Conservation (phyloP, 768 basidiomycete species). For the Amanita jacksonii region DNA sequence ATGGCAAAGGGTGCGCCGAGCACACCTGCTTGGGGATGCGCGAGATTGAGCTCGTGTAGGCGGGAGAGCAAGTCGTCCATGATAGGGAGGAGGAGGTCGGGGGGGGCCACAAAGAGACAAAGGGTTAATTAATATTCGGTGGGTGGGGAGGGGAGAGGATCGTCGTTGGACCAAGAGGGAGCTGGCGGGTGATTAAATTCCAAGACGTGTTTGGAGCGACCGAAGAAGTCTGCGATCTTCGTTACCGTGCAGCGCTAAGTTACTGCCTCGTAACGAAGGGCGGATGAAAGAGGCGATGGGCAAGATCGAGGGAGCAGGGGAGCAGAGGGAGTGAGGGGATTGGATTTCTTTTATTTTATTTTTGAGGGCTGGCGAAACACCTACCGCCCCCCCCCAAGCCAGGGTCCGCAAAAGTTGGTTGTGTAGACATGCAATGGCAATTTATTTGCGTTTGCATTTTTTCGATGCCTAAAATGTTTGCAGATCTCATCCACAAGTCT, state of each 20-base stretch:
- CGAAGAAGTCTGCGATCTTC: conserved; percentile 7
- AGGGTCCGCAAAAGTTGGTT: conserved; percentile 14
- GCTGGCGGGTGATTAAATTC: no score
- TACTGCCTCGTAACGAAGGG: not conserved
- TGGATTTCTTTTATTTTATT: no score
- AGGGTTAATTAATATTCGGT: conserved; percentile 12
- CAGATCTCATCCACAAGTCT: conserved; percentile 7
- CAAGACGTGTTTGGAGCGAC: conserved; percentile 7
- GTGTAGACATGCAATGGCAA: not conserved
- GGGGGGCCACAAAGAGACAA: conserved; percentile 9
- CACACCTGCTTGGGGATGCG: conserved; percentile 6
- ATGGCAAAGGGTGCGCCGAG: conserved; percentile 10
- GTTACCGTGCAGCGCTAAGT: not conserved
- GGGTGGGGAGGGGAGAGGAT: conserved; percentile 22
- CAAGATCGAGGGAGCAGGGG: not conserved
- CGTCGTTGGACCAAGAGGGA: no score
- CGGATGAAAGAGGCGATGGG: no score
- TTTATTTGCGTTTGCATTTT: not conserved
- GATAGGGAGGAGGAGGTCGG: conserved; percentile 7
- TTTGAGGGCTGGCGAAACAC: no score
- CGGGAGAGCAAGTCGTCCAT: conserved; percentile 2
- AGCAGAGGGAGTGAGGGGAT: not conserved
- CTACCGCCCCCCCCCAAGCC: conserved; percentile 5
- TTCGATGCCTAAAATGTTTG: conserved; percentile 13
- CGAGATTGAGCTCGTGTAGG: conserved; percentile 2